Percentiles rank a stretch among this genome's conserved stretches.
phyloP scores from a whole-genome alignment of 345 rosid species.

The Hibiscus mutabilis region DNA sequence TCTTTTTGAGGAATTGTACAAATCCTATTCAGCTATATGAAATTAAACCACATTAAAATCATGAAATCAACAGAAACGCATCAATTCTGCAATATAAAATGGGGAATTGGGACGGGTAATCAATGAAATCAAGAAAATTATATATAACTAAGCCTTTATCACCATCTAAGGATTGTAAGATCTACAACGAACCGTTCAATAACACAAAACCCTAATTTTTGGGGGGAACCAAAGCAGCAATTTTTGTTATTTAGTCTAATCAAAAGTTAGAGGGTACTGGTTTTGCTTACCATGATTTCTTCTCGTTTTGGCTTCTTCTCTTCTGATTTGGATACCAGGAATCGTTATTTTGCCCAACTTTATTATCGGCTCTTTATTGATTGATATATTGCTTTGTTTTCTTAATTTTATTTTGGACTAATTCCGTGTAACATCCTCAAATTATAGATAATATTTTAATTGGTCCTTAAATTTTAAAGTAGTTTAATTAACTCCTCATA shows the following conservation, averaged over 20 bases:
- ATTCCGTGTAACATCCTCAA: too few species aligned
- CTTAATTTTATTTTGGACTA: background rate
- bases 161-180: background rate
- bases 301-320: background rate
- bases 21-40: background rate
- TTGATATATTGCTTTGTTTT: background rate
- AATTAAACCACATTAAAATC: background rate
- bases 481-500: too few species aligned
- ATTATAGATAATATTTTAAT: too few species aligned
- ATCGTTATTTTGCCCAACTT: background rate
- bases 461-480: too few species aligned
- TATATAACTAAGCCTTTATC: background rate
- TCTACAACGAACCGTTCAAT: background rate
- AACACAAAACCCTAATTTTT: background rate
- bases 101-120: background rate
- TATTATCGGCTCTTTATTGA: background rate
- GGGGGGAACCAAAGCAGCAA: background rate
- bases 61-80: background rate
- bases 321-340: background rate
- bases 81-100: background rate
- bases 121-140: background rate
- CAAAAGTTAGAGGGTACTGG: too few species aligned
- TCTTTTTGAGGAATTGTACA: background rate
- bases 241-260: background rate
- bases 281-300: slow-evolving; percentile 7